phyloP scores from a whole-genome alignment of 2,329 filamentous ascomycete genomes.

The Colletotrichum chlorophyti region DNA sequence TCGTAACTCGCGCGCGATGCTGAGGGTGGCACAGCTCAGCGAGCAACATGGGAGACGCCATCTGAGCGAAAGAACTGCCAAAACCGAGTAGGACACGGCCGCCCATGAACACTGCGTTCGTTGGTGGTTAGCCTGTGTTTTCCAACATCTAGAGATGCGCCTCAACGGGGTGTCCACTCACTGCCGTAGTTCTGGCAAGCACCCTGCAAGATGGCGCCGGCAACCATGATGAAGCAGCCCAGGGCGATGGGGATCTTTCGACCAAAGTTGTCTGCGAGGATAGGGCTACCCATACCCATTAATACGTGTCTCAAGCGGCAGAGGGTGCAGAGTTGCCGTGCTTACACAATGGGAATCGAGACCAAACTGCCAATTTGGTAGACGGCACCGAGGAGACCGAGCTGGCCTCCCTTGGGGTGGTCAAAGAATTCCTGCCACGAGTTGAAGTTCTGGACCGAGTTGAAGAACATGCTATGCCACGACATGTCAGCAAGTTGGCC shows the following conservation, averaged over 20 bases:
- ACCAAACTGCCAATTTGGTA: constrained; percentile 66
- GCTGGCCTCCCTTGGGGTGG: constrained; percentile 47
- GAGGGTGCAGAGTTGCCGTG: neutral
- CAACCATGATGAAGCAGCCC: constrained; percentile 61
- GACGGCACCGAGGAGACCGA: constrained; percentile 63
- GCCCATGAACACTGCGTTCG: constrained; percentile 50
- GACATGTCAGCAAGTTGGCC: constrained; percentile 3
- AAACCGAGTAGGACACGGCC: constrained; percentile 65
- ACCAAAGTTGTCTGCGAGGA: constrained; percentile 61
- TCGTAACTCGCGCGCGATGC: constrained; percentile 55
- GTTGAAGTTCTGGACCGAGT: constrained; percentile 50
- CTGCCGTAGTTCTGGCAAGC: constrained; percentile 49
- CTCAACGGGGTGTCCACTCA: too few species aligned
- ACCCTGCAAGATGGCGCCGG: constrained; percentile 63
- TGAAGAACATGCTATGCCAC: constrained; percentile 49
- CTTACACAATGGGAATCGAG: constrained; percentile 62
- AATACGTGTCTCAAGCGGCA: neutral
- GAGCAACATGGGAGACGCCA: constrained; percentile 59
- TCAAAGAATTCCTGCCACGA: constrained; percentile 56
- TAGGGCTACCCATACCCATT: constrained; percentile 41
- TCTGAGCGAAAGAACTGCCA: constrained; percentile 59
- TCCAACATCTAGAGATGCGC: too few species aligned
- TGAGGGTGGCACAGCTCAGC: constrained; percentile 61
- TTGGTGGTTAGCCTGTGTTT: too few species aligned
- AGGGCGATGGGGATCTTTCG: constrained; percentile 59